A percentile compares a stretch with the other conserved stretches of the same genome.
These are phyloP conservation scores for Penicillium desertorum DNA, from an alignment of 495 filamentous ascomycete genomes.

Conservation along the genomic window DNA sequence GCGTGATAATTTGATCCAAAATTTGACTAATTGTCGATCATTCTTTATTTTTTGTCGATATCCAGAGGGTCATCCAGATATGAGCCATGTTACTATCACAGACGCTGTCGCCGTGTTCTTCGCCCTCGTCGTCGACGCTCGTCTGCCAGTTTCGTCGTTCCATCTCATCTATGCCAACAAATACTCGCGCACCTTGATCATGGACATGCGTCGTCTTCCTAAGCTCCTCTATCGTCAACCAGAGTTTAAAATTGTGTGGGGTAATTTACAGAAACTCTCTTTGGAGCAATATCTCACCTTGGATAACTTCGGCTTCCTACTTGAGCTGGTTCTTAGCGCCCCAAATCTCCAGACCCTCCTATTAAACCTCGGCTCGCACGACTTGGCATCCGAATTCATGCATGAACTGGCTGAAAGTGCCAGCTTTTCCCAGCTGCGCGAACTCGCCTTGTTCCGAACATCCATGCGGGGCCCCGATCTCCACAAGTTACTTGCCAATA, in stretches of 20 bases:
- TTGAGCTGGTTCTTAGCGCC: conserved; percentile 29
- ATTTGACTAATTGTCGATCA: conserved; percentile 27
- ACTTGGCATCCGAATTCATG: conserved; percentile 30
- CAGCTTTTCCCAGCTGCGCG: conserved; percentile 20
- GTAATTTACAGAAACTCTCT: conserved; percentile 27
- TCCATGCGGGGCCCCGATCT: conserved; percentile 20
- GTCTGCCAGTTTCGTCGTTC: conserved; percentile 26
- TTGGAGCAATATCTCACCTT: conserved; percentile 32
- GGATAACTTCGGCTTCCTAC: conserved; percentile 31
- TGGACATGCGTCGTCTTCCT: conserved; percentile 35
- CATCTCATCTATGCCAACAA: conserved; percentile 31
- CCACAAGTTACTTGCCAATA: conserved; percentile 14
- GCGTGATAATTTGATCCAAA: conserved; percentile 23
- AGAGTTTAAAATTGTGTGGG: conserved; percentile 25
- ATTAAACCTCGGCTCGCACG: conserved; percentile 27
- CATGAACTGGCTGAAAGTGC: conserved; percentile 28
- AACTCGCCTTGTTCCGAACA: conserved; percentile 29
- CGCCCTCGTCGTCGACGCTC: conserved; percentile 24
- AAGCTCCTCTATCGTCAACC: conserved; percentile 33
- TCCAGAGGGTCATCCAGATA: conserved; percentile 31
- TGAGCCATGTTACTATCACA: conserved; percentile 27
- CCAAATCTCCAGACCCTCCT: conserved; percentile 26
- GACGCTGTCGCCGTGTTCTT: conserved; percentile 32
- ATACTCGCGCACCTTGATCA: conserved; percentile 29
- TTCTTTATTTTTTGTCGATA: conserved; percentile 36